Percentiles rank a stretch among this genome's conserved stretches.
phyloP scores from a whole-genome alignment of 2,329 filamentous ascomycete species.

The Sporothrix variecibatus region DNA sequence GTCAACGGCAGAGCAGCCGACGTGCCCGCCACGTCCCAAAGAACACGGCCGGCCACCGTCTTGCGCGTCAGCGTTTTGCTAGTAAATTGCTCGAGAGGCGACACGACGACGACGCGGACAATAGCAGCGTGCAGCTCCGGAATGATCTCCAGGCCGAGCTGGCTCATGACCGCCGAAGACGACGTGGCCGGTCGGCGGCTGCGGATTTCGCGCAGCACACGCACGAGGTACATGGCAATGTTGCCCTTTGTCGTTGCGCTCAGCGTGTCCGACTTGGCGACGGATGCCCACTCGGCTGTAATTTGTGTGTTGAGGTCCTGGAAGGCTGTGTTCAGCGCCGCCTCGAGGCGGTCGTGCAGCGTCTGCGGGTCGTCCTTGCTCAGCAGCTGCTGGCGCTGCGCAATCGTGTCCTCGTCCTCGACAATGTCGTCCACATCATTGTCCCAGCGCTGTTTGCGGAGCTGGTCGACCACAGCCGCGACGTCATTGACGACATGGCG shows the following conservation, averaged over 20 bases:
- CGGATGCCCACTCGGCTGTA: constrained; percentile 50
- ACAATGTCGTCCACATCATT: constrained; percentile 73
- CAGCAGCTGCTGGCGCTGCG: constrained; percentile 65
- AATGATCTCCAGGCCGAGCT: constrained; percentile 63
- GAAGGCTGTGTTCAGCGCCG: constrained; percentile 40
- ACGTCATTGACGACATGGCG: constrained; percentile 70
- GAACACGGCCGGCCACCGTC: constrained; percentile 59
- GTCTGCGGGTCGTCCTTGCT: constrained; percentile 60
- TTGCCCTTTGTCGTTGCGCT: constrained; percentile 52
- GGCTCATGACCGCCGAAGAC: constrained; percentile 43
- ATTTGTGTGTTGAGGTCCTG: constrained; percentile 58
- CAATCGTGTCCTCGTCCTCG: constrained; percentile 71
- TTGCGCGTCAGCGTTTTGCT: constrained; percentile 46
- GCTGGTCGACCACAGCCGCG: constrained; percentile 61
- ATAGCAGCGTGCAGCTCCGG: constrained; percentile 65
- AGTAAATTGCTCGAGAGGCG: constrained; percentile 52
- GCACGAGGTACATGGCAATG: constrained; percentile 67
- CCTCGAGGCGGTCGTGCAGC: constrained; percentile 40
- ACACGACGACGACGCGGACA: constrained; percentile 52
- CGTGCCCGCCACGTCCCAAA: constrained; percentile 91
- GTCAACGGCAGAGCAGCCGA: constrained; percentile 73
- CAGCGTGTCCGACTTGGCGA: constrained; percentile 43
- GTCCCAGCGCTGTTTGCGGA: constrained; percentile 72
- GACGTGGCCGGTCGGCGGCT: constrained; percentile 57
- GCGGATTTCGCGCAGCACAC: constrained; percentile 73